Base-by-base conservation (phyloP, 352 stramenopile species). In the Albugo laibachii region DNA sequence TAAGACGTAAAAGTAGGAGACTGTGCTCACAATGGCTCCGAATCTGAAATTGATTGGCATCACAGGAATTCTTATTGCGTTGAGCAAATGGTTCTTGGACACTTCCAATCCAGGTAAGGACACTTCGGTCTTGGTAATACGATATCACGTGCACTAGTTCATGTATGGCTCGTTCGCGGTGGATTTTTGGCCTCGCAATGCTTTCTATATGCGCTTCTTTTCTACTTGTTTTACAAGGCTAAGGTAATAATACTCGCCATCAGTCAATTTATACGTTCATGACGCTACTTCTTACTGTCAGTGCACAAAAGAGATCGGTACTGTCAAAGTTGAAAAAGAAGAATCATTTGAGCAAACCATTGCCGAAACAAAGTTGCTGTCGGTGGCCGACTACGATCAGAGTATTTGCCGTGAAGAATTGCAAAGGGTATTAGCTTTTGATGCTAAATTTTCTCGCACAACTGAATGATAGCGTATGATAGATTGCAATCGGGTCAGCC, bases 1-100 rank as follows among this genome's bases (percentile, higher is more conserved):
- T 31, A 31, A 31, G 24, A 31, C 24, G 3, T 31, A 31, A 31
- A 31, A 31, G 24, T 31, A 31, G 24, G 24, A 31, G 24, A 31
- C 3, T 10, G 24, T 31, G 24, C 24, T 8, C 38, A 24, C 19
- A 49, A 84, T 85, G 72, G 69, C 69, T 61, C 72, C 66, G 35
- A 85, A 82, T 50, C 56, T 81, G 41, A 81, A 77, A 61, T 77
- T 85, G 69, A 81, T 85, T 69, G 72, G 56, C 56, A 49, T 85
- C 36, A 83, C 70, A 48, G 56, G 85, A 48, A 58, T 51, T 45
- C 48, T 85, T 46, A 69, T 75, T 27, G 54, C 83, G 42, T 41
- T 61, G 49, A 81, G 65, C 58, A 79, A 80, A 56, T 68, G 60
- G 43, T 58, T 78, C 48, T 61, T 88, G 37, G 71, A 84, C 62